Conservation (phyloP, 2,329 filamentous ascomycete species). For the Ophiobolus disseminans region DNA sequence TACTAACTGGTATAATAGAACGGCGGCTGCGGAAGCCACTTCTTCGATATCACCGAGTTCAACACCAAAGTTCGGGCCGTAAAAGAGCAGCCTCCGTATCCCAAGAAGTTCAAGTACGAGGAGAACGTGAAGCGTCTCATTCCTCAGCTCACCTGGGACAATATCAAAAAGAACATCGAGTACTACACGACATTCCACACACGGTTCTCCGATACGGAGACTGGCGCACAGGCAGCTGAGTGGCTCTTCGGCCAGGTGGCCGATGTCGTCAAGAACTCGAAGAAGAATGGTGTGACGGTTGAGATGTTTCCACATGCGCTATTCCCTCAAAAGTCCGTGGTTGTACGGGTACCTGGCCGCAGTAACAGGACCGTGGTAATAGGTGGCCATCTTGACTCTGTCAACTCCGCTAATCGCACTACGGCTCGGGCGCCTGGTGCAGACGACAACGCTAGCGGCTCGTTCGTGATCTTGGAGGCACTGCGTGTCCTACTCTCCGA, state of each 20-base stretch:
- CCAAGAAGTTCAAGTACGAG: constrained; percentile 19
- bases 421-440: constrained; percentile 52
- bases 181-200: constrained; percentile 25
- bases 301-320: constrained; percentile 72
- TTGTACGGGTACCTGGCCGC: constrained; percentile 84
- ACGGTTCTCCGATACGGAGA: constrained; percentile 23
- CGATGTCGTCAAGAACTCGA: constrained; percentile 72
- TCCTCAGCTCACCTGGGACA: constrained; percentile 23
- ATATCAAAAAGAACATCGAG: constrained; percentile 25
- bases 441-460: constrained; percentile 86
- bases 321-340: constrained; percentile 87
- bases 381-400: constrained; percentile 70
- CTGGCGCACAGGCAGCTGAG: constrained; percentile 77
- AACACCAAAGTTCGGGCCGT: constrained; percentile 19
- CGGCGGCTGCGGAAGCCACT: constrained; percentile 26
- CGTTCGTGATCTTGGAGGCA: constrained; percentile 90
- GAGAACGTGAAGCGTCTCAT: constrained; percentile 18
- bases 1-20: constrained; percentile 9
- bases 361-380: constrained; percentile 82
- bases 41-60: constrained; percentile 30
- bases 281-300: constrained; percentile 72
- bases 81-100: constrained; percentile 19
- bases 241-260: constrained; percentile 81
- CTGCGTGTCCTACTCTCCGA: constrained; percentile 78
- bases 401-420: constrained; percentile 8